Conservation (phyloP, 192 early-diverging fungal species). For the Pecoramyces ruminantium region DNA sequence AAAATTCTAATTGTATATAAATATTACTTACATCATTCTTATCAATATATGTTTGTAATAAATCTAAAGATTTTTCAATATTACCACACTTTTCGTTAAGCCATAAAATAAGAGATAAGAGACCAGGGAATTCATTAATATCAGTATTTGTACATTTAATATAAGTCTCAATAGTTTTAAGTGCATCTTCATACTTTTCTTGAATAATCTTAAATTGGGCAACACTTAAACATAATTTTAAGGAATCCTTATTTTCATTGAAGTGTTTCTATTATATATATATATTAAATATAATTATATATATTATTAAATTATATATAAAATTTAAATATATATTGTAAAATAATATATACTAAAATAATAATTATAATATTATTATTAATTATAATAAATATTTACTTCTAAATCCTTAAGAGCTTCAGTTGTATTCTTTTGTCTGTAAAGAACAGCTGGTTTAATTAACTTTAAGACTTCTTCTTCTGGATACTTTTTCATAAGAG, state of each 20-base stretch:
- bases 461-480: constrained; percentile 36
- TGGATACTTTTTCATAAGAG: constrained; percentile 35
- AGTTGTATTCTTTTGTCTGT: constrained; percentile 30
- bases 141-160: constrained; percentile 13
- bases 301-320: background rate
- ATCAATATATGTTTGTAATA: constrained; percentile 9
- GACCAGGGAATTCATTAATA: constrained; percentile 29
- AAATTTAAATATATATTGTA: too few relatives aligned
- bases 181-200: constrained; percentile 23
- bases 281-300: background rate
- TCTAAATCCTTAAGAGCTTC: constrained; percentile 38
- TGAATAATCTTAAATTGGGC: constrained; percentile 36
- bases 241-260: constrained; percentile 13
- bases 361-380: background rate
- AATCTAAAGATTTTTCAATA: constrained; percentile 30
- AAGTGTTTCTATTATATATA: constrained; percentile 14
- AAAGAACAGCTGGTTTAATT: constrained; percentile 31
- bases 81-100: constrained; percentile 47
- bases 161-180: constrained; percentile 23
- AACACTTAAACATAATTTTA: constrained; percentile 41
- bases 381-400: background rate
- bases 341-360: background rate
- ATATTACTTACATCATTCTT: constrained; percentile 25
- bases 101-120: constrained; percentile 55
- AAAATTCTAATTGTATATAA: too few relatives aligned